A percentile compares a stretch with the other conserved stretches of the same genome.
Conservation (phyloP, 371 early-diverging fungal species). For the Mucor circinelloides region DNA sequence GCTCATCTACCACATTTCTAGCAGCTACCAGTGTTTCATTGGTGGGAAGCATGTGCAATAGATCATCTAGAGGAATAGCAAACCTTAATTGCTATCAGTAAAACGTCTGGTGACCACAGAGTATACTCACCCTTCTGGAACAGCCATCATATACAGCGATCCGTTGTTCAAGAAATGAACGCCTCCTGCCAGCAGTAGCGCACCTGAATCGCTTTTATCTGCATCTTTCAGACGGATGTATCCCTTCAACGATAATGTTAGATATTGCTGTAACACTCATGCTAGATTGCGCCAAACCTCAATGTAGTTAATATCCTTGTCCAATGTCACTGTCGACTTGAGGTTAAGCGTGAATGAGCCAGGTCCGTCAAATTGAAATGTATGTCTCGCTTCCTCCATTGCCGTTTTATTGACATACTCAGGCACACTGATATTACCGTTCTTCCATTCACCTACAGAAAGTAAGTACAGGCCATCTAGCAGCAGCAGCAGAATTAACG, state of each 20-base stretch:
- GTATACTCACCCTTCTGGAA: conserved; percentile 51
- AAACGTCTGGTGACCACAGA: background rate
- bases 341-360: conserved; percentile 53
- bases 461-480: background rate
- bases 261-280: background rate
- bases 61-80: conserved; percentile 42
- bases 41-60: conserved; percentile 62
- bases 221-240: conserved; percentile 56
- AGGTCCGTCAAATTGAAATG: conserved; percentile 34
- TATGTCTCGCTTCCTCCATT: conserved; percentile 35
- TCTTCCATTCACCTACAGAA: conserved; percentile 40
- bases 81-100: conserved; percentile 16
- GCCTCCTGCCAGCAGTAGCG: conserved; percentile 56
- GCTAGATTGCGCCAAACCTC: conserved; percentile 35
- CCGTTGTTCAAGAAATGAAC: conserved; percentile 61
- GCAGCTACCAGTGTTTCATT: conserved; percentile 41
- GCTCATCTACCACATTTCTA: conserved; percentile 29
- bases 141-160: conserved; percentile 58
- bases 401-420: conserved; percentile 32
- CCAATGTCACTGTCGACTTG: conserved; percentile 46
- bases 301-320: conserved; percentile 54
- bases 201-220: conserved; percentile 56
- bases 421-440: conserved; percentile 35
- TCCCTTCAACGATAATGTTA: conserved; percentile 34
- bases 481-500: background rate